These are phyloP conservation scores for Talaromyces thailandensis DNA, from an alignment of 495 filamentous ascomycete species.

Conservation along the genomic window DNA sequence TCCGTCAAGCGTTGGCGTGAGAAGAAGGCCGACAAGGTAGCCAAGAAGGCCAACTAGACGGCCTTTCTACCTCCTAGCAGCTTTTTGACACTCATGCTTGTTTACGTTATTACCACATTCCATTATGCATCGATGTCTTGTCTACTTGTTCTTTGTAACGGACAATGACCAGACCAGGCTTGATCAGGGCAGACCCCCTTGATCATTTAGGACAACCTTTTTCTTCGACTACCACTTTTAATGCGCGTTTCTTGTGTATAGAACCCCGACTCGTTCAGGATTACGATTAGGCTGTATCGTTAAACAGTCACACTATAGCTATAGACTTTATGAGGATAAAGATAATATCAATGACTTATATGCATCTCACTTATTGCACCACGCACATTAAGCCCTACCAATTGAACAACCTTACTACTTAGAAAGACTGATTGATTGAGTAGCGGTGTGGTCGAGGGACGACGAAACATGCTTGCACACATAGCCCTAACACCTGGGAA, in stretches of 20 bases:
- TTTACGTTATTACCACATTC: not conserved
- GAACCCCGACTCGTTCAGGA: not conserved
- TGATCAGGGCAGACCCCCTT: not conserved
- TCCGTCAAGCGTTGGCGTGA: constrained; percentile 78
- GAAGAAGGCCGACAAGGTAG: constrained; percentile 55
- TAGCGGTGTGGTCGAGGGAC: no score
- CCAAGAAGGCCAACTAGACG: constrained; percentile 39
- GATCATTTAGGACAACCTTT: not conserved
- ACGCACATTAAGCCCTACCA: no score
- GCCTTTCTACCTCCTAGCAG: not conserved
- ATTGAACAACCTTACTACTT: no score
- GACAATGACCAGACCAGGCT: not conserved
- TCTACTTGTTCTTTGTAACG: not conserved
- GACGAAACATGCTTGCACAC: no score
- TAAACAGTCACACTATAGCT: not conserved
- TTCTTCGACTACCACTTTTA: not conserved
- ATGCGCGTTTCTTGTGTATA: not conserved
- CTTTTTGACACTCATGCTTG: not conserved
- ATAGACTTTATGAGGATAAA: not conserved
- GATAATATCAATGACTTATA: not conserved
- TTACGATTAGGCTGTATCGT: not conserved
- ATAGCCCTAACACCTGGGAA: no score
- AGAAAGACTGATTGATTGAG: no score
- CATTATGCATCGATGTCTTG: not conserved
- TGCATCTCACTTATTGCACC: not conserved